Evolutionary conservation across 129 eudicot genomes (phyloP), one percentile per base, ranked within the genome.

Genomic region (Ambrosia trifida): DNA sequence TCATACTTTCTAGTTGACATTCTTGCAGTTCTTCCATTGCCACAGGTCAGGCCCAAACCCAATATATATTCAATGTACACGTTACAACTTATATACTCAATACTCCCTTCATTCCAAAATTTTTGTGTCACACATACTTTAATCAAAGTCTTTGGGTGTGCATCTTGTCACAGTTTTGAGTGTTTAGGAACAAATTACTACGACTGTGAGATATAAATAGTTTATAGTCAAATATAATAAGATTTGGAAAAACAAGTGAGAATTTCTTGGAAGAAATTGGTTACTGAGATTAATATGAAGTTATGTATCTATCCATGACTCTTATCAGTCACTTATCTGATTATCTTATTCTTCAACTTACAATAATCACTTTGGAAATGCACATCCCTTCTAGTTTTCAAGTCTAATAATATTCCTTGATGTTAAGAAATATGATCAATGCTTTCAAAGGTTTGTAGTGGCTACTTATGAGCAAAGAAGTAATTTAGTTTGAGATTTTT

Each of bases 11-110:
- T 86, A 32, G 88, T 94, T 49, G 99, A 94, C 78, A 79, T 94
- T 78, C 91, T 94, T 72, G 99, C 99, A 2, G 99, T 90, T 67
- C 97, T 94, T 76, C 99, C 99, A 32, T 83, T 94, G 66, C 99
- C 99, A 31, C 99, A 94, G 97, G 99, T 90, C 79, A 68, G 44
- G 52, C 49, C 52, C 43, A 14, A 40, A 40, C 44, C 9, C 9
- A 40, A 20, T 10, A 20, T 54, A 10, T 54, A 54, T 67, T 10
- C 28, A 13, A 45, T 12, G 7, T 45, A 63, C 43, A 47, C 3
- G 5, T 20, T 72, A n/a, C 30, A 56, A 40, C 56, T 41, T 52
- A 52, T 52, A 17, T 18, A 52, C 10, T 51, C 18, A 13, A 12
- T 46, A 12, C 52, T 11, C 52, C 13, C 52, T 11, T 16, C 13